Base-by-base conservation (phyloP, 2,329 filamentous ascomycete species). In the Neonectria sp. region DNA sequence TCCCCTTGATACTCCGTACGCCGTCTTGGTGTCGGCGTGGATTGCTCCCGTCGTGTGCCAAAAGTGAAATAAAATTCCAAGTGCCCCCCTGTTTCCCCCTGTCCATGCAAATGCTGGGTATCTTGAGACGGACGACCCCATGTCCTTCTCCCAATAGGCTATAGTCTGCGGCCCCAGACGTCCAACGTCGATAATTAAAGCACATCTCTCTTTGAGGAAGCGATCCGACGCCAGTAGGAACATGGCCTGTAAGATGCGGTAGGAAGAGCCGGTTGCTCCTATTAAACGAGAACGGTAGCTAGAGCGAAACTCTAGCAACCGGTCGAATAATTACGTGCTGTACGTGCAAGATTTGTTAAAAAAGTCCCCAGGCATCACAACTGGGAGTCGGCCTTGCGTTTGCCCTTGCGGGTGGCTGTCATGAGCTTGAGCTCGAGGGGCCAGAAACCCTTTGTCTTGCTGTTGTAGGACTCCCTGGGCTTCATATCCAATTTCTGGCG, bases 351-450 rank as follows among this genome's bases (percentile, higher is more conserved):
- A 48, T 27, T 55, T 4, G 45, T 37, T n/a, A 8, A 8, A 8
- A 33, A 53, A 4, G 31, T 35, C 25, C 12, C 51, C 31, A 12
- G 21, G n/a, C 45, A 55, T 78, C 70, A 81, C 35, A 74, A 68
- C 24, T 77, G 60, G 1, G 68, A 65, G 24, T 78, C 75, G 6
- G 78, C 79, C 60, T 82, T 82, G 37, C 80, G 78, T 67, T 82
- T 82, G 58, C 87, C 89, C 64, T 87, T 85, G 55, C 84, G 85
- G 35, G 84, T 88, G 3, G 81, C 82, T 4, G 88, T 90, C 85
- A 88, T 88, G 51, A 91, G 74, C 80, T 92, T 92, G 63, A 92
- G 81, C 77, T 91, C 86, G 6, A 92, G 83, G 5, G 86, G 84
- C 78, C 88, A 91, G 65, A 81, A 85, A 1, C 87, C 86, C 60